Percentiles rank a stretch among this genome's conserved stretches.
phyloP scores from a whole-genome alignment of 2,329 filamentous ascomycete species.

The Madurella mycetomatis region DNA sequence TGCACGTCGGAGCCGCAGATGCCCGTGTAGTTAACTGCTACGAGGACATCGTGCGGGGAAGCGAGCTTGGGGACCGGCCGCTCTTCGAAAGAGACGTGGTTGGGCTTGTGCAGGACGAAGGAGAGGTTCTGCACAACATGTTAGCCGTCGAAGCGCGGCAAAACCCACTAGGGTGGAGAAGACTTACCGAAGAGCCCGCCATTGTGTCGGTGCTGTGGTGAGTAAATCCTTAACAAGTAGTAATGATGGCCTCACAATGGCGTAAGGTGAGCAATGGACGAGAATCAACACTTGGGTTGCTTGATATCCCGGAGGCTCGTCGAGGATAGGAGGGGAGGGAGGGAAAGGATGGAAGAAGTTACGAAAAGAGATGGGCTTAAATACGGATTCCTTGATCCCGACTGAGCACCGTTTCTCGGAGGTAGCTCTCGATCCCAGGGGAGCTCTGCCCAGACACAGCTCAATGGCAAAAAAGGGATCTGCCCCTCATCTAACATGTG shows the following conservation, averaged over 20 bases:
- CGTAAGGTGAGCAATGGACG: slow-evolving; percentile 1
- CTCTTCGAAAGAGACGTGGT: slow-evolving; percentile 70
- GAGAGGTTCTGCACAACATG: slow-evolving; percentile 64
- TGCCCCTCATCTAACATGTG: background rate
- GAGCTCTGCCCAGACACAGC: background rate
- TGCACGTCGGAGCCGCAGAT: slow-evolving; percentile 86
- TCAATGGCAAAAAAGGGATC: background rate
- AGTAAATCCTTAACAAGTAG: background rate
- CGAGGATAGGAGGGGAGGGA: slow-evolving; percentile 11
- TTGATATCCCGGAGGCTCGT: slow-evolving; percentile 6
- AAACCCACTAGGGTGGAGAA: background rate
- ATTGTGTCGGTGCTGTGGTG: slow-evolving; percentile 6
- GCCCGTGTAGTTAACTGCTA: slow-evolving; percentile 78
- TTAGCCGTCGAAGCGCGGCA: background rate
- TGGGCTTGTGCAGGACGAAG: slow-evolving; percentile 74
- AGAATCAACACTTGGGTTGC: slow-evolving; percentile 2
- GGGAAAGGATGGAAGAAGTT: background rate
- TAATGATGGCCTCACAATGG: slow-evolving; percentile 7
- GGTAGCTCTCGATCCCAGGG: slow-evolving; percentile 1
- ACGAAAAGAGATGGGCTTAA: slow-evolving; percentile 12
- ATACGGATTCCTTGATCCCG: slow-evolving; percentile 9
- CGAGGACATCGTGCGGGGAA: slow-evolving; percentile 68
- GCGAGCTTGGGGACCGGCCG: slow-evolving; percentile 66
- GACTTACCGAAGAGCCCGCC: slow-evolving; percentile 29
- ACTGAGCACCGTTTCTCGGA: slow-evolving; percentile 24